Evolutionary conservation across 2,329 filamentous ascomycete genomes (phyloP).

Genomic region (Penicillium vulpinum): DNA sequence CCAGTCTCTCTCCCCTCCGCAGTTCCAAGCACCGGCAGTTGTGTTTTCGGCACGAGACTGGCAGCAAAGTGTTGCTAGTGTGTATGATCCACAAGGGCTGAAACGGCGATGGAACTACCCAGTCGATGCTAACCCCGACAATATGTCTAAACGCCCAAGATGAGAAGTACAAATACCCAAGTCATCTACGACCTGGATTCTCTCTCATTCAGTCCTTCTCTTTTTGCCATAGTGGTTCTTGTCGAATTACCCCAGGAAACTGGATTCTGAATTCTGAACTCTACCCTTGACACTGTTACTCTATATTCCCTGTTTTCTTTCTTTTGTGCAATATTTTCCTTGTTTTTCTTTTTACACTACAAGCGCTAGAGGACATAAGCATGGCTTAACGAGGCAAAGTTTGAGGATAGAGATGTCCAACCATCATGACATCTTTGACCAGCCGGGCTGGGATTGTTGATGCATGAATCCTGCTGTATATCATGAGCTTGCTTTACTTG

Average conservation of each 20-base stretch:
- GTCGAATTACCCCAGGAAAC: neutral
- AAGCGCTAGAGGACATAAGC: neutral
- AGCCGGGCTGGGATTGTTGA: neutral
- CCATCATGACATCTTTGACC: neutral
- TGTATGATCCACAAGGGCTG: conserved; percentile 48
- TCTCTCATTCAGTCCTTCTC: neutral
- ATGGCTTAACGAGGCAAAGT: neutral
- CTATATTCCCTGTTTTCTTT: neutral
- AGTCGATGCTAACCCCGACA: conserved; percentile 32
- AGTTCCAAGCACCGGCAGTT: conserved; percentile 36
- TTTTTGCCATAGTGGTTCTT: neutral
- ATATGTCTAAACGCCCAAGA: conserved; percentile 36
- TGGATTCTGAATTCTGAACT: neutral
- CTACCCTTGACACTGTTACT: neutral
- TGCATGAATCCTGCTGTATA: conserved; percentile 7
- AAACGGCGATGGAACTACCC: conserved; percentile 48
- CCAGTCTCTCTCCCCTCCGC: conserved; percentile 37
- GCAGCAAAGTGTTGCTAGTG: conserved; percentile 51
- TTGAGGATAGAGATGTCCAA: neutral
- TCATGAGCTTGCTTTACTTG: neutral
- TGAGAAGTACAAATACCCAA: conserved; percentile 1
- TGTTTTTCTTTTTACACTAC: neutral
- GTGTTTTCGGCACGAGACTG: conserved; percentile 49
- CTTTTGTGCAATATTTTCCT: neutral
- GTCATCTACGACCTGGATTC: neutral